phyloP scores from a whole-genome alignment of 2,329 filamentous ascomycete genomes.

The Monosporascus sp. region DNA sequence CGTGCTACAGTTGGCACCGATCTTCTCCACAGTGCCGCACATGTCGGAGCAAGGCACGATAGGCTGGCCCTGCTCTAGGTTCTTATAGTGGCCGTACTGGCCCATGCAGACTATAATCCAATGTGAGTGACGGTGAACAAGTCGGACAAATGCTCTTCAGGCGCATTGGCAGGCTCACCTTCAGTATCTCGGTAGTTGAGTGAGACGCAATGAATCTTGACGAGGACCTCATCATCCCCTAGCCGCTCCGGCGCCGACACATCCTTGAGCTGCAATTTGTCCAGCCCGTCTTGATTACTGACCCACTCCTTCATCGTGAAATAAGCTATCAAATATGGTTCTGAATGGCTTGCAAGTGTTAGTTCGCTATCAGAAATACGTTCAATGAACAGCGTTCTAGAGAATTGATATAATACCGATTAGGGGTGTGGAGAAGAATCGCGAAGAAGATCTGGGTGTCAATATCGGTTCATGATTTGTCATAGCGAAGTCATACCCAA shows the following conservation, averaged over 20 bases:
- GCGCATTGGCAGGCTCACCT: slow-evolving; percentile 23
- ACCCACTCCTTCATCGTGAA: slow-evolving; percentile 43
- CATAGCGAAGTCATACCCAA: too few species aligned
- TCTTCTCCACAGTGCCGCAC: slow-evolving; percentile 54
- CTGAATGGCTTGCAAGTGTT: too few species aligned
- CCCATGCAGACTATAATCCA: slow-evolving; percentile 52
- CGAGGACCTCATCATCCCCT: slow-evolving; percentile 45
- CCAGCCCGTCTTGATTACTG: slow-evolving; percentile 49
- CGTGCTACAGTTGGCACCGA: slow-evolving; percentile 37
- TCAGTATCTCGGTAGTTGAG: slow-evolving; percentile 47
- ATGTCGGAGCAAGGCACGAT: slow-evolving; percentile 66
- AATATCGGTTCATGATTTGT: too few species aligned
- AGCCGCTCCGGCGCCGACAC: slow-evolving; percentile 39
- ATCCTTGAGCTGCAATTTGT: slow-evolving; percentile 41
- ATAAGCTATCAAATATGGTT: too few species aligned
- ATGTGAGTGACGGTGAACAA: too few species aligned
- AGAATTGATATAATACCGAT: too few species aligned
- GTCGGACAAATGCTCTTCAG: too few species aligned
- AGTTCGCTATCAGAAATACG: too few species aligned
- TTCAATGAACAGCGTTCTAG: too few species aligned
- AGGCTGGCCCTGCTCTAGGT: slow-evolving; percentile 32
- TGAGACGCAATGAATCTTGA: slow-evolving; percentile 40
- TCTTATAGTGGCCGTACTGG: slow-evolving; percentile 60
- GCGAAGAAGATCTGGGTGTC: too few species aligned
- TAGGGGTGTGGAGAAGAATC: too few species aligned